A percentile compares a stretch with the other conserved stretches of the same genome.
Evolutionary conservation across 2,329 filamentous ascomycete genomes (phyloP).

Genomic region (Rhynchosporium agropyri): DNA sequence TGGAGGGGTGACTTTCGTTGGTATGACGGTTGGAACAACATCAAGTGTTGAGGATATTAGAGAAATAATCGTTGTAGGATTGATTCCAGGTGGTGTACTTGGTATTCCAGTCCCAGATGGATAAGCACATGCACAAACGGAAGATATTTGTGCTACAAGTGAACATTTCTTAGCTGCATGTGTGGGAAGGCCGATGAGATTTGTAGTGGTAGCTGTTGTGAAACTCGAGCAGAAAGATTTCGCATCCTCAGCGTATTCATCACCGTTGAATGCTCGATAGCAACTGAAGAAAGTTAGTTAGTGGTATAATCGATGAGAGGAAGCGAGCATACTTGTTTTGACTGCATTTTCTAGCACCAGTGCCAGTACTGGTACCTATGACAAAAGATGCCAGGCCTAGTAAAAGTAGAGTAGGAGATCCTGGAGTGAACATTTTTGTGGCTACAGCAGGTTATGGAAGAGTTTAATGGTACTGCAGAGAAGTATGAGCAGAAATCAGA

Average conservation of each 20-base stretch:
- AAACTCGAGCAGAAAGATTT: slow-evolving; percentile 28
- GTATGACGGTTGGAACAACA: neutral
- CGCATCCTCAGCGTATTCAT: slow-evolving; percentile 19
- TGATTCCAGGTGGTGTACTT: neutral
- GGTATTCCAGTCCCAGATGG: slow-evolving; percentile 4
- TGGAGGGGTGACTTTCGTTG: neutral
- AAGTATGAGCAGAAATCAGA: neutral
- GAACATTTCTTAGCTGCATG: slow-evolving; percentile 21
- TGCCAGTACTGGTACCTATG: neutral
- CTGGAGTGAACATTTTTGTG: neutral
- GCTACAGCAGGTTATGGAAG: neutral
- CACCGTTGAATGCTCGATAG: slow-evolving; percentile 30
- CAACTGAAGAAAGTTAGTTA: slow-evolving; percentile 21
- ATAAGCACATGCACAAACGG: slow-evolving; percentile 31
- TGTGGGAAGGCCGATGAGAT: slow-evolving; percentile 24
- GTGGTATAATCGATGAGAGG: too few relatives aligned
- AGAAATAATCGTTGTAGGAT: neutral
- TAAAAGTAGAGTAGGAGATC: neutral
- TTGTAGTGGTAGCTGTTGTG: slow-evolving; percentile 24
- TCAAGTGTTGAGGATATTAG: neutral
- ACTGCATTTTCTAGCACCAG: neutral
- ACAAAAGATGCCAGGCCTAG: slow-evolving; percentile 12
- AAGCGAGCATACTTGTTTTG: neutral
- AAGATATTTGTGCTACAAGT: slow-evolving; percentile 24
- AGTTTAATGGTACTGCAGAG: neutral